Percentiles rank a stretch among this genome's conserved stretches.
Evolutionary conservation across 768 basidiomycete species (phyloP).

Genomic region (Suillus placidus): DNA sequence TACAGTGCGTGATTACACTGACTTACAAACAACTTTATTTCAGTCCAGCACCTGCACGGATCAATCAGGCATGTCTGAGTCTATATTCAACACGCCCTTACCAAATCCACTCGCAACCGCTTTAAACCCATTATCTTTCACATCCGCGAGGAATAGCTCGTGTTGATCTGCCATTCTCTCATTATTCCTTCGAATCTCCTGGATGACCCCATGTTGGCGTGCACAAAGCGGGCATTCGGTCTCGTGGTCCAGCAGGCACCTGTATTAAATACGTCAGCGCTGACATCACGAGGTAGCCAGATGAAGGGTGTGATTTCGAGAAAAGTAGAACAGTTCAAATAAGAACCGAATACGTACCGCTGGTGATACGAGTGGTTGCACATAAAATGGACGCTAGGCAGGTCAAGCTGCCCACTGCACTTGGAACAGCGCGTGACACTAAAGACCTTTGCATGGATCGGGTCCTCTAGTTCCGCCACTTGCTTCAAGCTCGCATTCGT

Average conservation of each 20-base stretch:
- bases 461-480: slow-evolving; percentile 78
- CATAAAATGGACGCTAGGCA: slow-evolving; percentile 97
- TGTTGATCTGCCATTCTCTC: slow-evolving; percentile 82
- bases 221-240: slow-evolving; percentile 90
- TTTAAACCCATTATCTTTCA: slow-evolving; percentile 68
- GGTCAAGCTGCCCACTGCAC: slow-evolving; percentile 87
- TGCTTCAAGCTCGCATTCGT: slow-evolving; percentile 78
- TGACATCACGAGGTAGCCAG: background rate
- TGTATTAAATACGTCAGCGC: slow-evolving; percentile 30
- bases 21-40: too few species aligned
- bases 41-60: too few species aligned
- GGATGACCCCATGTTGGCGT: slow-evolving; percentile 82
- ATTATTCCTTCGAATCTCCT: slow-evolving; percentile 88
- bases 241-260: slow-evolving; percentile 88
- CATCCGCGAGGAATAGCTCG: slow-evolving; percentile 76
- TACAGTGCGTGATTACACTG: too few species aligned
- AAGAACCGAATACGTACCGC: slow-evolving; percentile 50
- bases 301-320: background rate
- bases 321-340: slow-evolving; percentile 1
- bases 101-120: slow-evolving; percentile 74
- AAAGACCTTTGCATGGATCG: slow-evolving; percentile 82
- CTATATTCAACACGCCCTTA: slow-evolving; percentile 56
- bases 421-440: slow-evolving; percentile 92
- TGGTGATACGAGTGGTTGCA: slow-evolving; percentile 98
- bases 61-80: too few species aligned